phyloP scores from a whole-genome alignment of 2,329 filamentous ascomycete genomes.

The Cercospora sesami region DNA sequence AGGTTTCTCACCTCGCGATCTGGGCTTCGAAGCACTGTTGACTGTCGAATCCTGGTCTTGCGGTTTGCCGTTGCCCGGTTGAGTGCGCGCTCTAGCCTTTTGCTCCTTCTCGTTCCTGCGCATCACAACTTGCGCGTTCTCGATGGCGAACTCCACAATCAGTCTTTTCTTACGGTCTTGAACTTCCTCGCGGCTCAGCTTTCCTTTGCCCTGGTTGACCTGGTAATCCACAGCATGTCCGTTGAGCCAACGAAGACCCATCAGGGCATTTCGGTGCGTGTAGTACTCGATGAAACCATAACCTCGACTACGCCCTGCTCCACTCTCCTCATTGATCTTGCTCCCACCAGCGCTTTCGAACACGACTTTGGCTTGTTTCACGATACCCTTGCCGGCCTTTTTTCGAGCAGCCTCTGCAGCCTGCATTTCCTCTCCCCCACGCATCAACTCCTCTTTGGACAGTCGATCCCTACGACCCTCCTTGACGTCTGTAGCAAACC shows the following conservation, averaged over 20 bases:
- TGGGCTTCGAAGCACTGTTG: constrained; percentile 20
- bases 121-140: constrained; percentile 93
- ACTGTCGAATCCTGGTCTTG: constrained; percentile 19
- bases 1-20: constrained; percentile 27
- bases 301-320: constrained; percentile 80
- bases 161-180: constrained; percentile 81
- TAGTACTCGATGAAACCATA: constrained; percentile 98
- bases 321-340: constrained; percentile 75
- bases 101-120: constrained; percentile 67
- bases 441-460: constrained; percentile 82
- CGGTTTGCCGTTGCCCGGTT: constrained; percentile 21
- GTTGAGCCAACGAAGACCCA: constrained; percentile 93
- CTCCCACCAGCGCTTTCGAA: constrained; percentile 84
- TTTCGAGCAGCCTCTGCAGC: constrained; percentile 79
- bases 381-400: constrained; percentile 78
- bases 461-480: constrained; percentile 71
- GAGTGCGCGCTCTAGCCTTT: constrained; percentile 52
- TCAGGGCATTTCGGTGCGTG: constrained; percentile 88
- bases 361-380: constrained; percentile 90
- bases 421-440: constrained; percentile 77
- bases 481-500: constrained; percentile 89
- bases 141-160: constrained; percentile 96
- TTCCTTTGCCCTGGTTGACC: constrained; percentile 45
- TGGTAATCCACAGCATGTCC: constrained; percentile 63
- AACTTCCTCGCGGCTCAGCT: constrained; percentile 44